A percentile compares a stretch with the other conserved stretches of the same genome.
Evolutionary conservation across 305 asterid species (phyloP).

Genomic region (Striga hermonthica): DNA sequence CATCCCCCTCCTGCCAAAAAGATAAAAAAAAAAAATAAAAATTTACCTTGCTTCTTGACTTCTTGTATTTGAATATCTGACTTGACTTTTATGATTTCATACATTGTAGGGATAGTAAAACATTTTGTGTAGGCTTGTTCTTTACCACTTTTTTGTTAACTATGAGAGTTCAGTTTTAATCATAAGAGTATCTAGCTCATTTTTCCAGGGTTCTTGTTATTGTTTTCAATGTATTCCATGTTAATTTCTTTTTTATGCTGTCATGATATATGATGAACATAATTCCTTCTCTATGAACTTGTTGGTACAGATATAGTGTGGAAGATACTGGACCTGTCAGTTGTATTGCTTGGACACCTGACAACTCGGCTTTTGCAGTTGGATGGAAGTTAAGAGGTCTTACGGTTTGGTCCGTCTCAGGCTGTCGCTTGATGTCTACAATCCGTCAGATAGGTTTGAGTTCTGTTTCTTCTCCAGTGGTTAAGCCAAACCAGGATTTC

Average conservation of each 20-base stretch:
- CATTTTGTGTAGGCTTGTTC: background rate
- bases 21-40: too few species aligned
- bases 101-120: conserved; percentile 2
- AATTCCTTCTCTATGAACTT: conserved; percentile 26
- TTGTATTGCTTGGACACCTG: conserved; percentile 97
- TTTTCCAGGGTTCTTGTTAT: conserved; percentile 13
- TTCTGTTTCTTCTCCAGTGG: conserved; percentile 88
- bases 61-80: conserved; percentile 24
- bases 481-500: conserved; percentile 74
- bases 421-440: conserved; percentile 98
- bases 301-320: conserved; percentile 63
- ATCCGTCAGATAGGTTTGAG: conserved; percentile 90
- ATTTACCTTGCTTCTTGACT: background rate
- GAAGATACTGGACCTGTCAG: conserved; percentile 98
- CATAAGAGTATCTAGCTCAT: conserved; percentile 4
- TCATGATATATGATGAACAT: conserved; percentile 26
- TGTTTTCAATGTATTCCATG: conserved; percentile 7
- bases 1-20: too few species aligned
- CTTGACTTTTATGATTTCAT: background rate
- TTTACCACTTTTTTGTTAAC: conserved; percentile 5
- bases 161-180: background rate
- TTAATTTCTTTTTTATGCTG: conserved; percentile 1
- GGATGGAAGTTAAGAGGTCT: conserved; percentile 99
- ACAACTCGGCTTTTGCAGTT: conserved; percentile 93
- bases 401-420: conserved; percentile 98